Evolutionary conservation across 208 protist species (phyloP).

Genomic region (Acanthamoeba lugdunensis): DNA sequence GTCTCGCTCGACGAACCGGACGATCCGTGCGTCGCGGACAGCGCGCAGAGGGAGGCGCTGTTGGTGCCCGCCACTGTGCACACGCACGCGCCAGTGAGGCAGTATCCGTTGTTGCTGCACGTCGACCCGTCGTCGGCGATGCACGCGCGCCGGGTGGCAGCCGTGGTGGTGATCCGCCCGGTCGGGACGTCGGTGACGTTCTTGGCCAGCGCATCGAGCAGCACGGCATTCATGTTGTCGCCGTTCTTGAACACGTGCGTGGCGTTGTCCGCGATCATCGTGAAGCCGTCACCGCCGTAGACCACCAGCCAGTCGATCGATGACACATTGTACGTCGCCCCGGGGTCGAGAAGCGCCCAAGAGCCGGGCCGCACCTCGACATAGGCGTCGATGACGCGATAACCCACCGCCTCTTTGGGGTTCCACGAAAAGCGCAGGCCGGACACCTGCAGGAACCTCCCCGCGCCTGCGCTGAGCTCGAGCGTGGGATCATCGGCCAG

Average conservation of each 20-base stretch:
- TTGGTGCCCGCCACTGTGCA: background rate
- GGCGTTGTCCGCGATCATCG: slow-evolving; percentile 4
- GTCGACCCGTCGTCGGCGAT: background rate
- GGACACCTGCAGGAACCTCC: slow-evolving; percentile 39
- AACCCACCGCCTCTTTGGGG: background rate
- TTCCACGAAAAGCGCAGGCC: slow-evolving; percentile 61
- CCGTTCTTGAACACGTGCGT: background rate
- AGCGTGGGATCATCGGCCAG: background rate
- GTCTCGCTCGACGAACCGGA: background rate
- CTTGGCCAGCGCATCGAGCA: slow-evolving; percentile 30
- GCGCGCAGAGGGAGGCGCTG: background rate
- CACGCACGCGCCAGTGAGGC: background rate
- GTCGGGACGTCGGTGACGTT: background rate
- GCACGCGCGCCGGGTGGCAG: background rate
- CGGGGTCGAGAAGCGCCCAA: slow-evolving; percentile 12
- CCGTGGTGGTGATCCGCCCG: background rate
- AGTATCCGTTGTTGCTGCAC: slow-evolving; percentile 33
- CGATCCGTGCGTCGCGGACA: background rate
- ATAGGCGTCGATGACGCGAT: background rate
- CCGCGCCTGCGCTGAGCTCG: slow-evolving; percentile 29
- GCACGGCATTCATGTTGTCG: slow-evolving; percentile 35
- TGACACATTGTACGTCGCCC: background rate
- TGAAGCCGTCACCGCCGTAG: slow-evolving; percentile 66
- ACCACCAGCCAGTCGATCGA: slow-evolving; percentile 16
- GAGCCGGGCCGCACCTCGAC: background rate